Evolutionary conservation across 2,329 filamentous ascomycete genomes (phyloP).

Genomic region (Ceratocystis colombiana): DNA sequence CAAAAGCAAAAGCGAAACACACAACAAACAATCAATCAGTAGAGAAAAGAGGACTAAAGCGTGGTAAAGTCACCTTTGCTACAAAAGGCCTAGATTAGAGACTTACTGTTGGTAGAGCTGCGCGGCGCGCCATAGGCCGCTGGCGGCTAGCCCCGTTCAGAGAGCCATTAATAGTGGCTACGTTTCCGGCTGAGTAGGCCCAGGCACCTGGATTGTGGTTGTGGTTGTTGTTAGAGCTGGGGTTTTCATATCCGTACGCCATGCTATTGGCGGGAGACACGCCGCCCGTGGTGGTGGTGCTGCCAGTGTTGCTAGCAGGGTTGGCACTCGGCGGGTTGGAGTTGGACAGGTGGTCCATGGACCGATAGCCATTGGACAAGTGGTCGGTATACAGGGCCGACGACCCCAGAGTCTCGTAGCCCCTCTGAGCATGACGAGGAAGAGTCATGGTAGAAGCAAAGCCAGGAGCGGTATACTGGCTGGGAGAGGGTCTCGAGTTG

Average conservation of each 20-base stretch:
- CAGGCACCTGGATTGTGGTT: slow-evolving; percentile 37
- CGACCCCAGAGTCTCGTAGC: slow-evolving; percentile 59
- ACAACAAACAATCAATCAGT: no score
- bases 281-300: slow-evolving; percentile 30
- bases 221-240: slow-evolving; percentile 43
- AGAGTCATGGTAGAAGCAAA: slow-evolving; percentile 35
- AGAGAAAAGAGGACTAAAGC: no score
- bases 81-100: slow-evolving; percentile 10
- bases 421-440: slow-evolving; percentile 53
- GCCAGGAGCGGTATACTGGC: slow-evolving; percentile 43
- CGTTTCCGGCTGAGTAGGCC: slow-evolving; percentile 61
- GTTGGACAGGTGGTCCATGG: slow-evolving; percentile 39
- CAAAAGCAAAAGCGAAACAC: no score
- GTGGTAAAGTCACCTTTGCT: no score
- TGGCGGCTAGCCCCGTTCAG: slow-evolving; percentile 54
- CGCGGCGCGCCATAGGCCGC: slow-evolving; percentile 45
- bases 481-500: slow-evolving; percentile 51
- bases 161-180: slow-evolving; percentile 51
- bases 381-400: slow-evolving; percentile 62
- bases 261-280: slow-evolving; percentile 34
- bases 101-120: slow-evolving; percentile 65
- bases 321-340: slow-evolving; percentile 25
- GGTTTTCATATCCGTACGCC: slow-evolving; percentile 51
- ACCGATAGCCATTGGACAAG: slow-evolving; percentile 51
- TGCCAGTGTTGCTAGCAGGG: slow-evolving; percentile 28